phyloP scores from a whole-genome alignment of 495 filamentous ascomycete species.

The Cetradonia linearis region DNA sequence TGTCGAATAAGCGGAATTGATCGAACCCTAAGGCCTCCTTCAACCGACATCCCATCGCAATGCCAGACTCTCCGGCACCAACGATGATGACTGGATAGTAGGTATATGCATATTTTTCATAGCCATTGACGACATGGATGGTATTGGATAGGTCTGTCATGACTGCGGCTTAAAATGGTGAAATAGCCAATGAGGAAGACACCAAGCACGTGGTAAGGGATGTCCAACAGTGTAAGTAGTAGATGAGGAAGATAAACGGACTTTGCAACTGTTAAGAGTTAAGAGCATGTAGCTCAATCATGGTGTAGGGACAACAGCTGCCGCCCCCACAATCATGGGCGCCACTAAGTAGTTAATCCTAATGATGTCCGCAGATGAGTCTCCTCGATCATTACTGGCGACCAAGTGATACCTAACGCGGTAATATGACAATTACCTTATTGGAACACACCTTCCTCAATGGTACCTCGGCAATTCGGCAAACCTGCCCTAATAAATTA shows the following conservation, averaged over 20 bases:
- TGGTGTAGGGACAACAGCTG: neutral
- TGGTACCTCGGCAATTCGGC: no score
- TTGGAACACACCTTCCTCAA: no score
- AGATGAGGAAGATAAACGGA: neutral
- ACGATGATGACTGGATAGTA: conserved; percentile 46
- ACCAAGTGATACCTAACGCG: no score
- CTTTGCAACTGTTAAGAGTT: no score
- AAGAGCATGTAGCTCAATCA: neutral
- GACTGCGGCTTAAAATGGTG: neutral
- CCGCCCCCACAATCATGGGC: neutral
- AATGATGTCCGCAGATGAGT: neutral
- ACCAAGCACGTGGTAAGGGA: neutral
- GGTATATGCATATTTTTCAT: conserved; percentile 41
- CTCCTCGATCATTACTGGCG: no score
- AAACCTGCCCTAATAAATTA: no score
- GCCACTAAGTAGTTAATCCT: neutral
- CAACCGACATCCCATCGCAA: conserved; percentile 54
- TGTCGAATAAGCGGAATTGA: conserved; percentile 56
- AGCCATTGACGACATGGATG: conserved; percentile 39
- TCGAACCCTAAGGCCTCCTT: conserved; percentile 50
- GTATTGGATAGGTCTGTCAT: conserved; percentile 22
- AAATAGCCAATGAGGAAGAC: neutral
- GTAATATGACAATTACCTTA: no score
- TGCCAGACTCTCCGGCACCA: conserved; percentile 57
- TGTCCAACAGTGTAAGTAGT: neutral